A percentile compares a stretch with the other conserved stretches of the same genome.
phyloP scores from a whole-genome alignment of 148 eudicot genomes.

The Rhododendron williamsianum region DNA sequence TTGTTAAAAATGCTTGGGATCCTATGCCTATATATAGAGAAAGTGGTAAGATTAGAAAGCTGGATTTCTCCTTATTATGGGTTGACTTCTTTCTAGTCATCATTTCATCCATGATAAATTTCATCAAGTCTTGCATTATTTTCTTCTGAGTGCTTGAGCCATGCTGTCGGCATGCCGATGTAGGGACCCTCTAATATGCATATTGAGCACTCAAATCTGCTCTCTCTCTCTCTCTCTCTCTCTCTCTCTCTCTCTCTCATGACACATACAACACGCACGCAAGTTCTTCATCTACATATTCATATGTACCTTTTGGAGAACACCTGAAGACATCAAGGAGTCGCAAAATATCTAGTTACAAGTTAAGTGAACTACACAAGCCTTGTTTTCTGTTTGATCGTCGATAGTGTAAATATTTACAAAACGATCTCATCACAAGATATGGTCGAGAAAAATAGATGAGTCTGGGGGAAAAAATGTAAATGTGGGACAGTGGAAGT shows the following conservation, averaged over 20 bases:
- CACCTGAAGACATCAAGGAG: not conserved
- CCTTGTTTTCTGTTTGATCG: too few relatives aligned
- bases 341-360: not conserved
- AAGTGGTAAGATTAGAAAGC: conserved; percentile 11
- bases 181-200: conserved; percentile 23
- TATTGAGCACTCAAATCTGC: conserved; percentile 2
- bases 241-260: not conserved
- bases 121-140: conserved; percentile 8
- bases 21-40: conserved; percentile 29
- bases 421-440: not conserved
- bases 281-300: not conserved
- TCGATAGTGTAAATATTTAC: too few relatives aligned
- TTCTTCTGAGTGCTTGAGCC: conserved; percentile 18
- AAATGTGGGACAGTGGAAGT: not conserved
- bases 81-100: conserved; percentile 43
- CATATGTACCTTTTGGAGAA: not conserved
- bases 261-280: not conserved
- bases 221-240: not conserved
- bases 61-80: conserved; percentile 30
- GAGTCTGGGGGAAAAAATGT: not conserved
- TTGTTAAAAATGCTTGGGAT: conserved; percentile 31
- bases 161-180: conserved; percentile 16
- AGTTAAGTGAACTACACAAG: too few relatives aligned
- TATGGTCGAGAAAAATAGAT: not conserved
- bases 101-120: conserved; percentile 40